Conservation (phyloP, 371 early-diverging fungal species). For the Syncephalastrum contaminatum region DNA sequence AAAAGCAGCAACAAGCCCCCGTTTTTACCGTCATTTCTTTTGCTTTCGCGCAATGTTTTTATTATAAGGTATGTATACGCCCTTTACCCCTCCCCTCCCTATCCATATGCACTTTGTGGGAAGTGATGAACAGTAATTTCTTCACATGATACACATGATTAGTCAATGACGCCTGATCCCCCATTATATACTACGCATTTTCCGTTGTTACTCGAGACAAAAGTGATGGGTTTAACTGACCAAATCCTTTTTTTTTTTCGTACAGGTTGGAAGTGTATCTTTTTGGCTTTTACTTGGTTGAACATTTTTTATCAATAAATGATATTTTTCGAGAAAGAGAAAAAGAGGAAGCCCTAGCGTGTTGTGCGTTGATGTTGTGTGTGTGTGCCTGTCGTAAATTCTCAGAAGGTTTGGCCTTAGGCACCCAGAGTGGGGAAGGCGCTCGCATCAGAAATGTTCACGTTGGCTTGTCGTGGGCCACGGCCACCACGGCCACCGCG, state of each 20-base stretch:
- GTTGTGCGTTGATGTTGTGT: not conserved
- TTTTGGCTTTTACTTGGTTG: not conserved
- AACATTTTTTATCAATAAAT: too few species aligned
- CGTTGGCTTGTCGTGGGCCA: constrained; percentile 34
- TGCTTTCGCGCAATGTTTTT: too few species aligned
- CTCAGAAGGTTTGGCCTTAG: constrained; percentile 15
- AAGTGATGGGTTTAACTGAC: not conserved
- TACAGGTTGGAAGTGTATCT: not conserved
- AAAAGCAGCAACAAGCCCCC: too few species aligned
- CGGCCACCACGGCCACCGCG: constrained; percentile 33
- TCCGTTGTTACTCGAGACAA: not conserved
- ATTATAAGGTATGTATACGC: too few species aligned
- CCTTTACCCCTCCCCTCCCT: too few species aligned
- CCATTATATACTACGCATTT: not conserved
- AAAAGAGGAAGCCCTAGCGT: too few species aligned
- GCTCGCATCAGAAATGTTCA: constrained; percentile 67
- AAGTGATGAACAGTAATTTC: constrained; percentile 11
- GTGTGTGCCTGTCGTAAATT: not conserved
- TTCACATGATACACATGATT: constrained; percentile 20
- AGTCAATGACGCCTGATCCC: constrained; percentile 19
- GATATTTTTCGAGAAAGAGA: too few species aligned
- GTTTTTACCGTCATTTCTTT: too few species aligned
- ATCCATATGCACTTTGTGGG: too few species aligned
- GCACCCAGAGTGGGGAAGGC: constrained; percentile 78
- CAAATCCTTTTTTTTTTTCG: constrained; percentile 4